Evolutionary conservation across 345 rosid genomes (phyloP).

Genomic region (Aegle marmelos): DNA sequence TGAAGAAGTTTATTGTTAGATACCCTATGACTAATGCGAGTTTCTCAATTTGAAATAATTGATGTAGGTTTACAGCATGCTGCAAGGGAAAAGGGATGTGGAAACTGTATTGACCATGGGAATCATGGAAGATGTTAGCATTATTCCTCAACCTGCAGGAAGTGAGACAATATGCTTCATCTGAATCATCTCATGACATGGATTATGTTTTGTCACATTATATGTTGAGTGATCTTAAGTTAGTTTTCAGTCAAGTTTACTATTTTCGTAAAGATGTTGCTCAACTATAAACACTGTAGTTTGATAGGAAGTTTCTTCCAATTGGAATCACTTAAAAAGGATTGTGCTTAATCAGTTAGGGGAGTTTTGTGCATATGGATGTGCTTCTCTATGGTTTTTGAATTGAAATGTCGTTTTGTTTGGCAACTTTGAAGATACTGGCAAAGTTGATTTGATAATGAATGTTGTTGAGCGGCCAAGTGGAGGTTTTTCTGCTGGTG

Average conservation of each 20-base stretch:
- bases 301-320: background rate
- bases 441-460: conserved; percentile 91
- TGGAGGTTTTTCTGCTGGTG: conserved; percentile 98
- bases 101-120: conserved; percentile 97
- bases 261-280: background rate
- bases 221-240: background rate
- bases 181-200: background rate
- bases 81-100: conserved; percentile 93
- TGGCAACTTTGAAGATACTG: conserved; percentile 48
- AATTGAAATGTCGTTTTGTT: conserved; percentile 2
- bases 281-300: background rate
- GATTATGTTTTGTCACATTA: background rate
- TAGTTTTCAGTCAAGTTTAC: background rate
- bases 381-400: background rate
- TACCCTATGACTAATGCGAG: background rate
- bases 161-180: conserved; percentile 41
- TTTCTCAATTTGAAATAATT: conserved; percentile 6
- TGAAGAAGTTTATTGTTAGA: background rate
- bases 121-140: conserved; percentile 96
- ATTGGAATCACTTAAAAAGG: background rate
- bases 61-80: conserved; percentile 85
- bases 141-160: conserved; percentile 96
- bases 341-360: background rate
- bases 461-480: conserved; percentile 95
- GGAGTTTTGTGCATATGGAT: background rate